These are phyloP conservation scores for Aquilaria sinensis DNA, from an alignment of 345 rosid species.

Conservation along the genomic window DNA sequence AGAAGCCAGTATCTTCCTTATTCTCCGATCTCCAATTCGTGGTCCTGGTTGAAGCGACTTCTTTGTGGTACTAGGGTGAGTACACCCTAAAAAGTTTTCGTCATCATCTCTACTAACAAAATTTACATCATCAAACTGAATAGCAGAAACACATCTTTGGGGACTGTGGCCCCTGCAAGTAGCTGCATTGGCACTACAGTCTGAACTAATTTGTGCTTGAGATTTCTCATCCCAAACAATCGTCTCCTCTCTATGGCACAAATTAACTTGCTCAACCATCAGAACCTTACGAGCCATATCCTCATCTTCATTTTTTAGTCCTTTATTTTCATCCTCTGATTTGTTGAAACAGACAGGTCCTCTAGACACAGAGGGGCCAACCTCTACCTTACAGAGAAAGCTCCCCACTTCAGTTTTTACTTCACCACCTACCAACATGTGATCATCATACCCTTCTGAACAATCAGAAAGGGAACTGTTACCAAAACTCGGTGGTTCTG, in stretches of 20 bases:
- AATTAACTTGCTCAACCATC: constrained; percentile 19
- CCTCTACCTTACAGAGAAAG: constrained; percentile 33
- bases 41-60: constrained; percentile 61
- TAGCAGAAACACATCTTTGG: constrained; percentile 27
- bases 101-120: constrained; percentile 81
- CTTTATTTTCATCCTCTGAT: constrained; percentile 32
- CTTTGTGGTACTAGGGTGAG: constrained; percentile 45
- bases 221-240: constrained; percentile 51
- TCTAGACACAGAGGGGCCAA: constrained; percentile 18
- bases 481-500: constrained; percentile 25
- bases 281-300: constrained; percentile 22
- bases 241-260: constrained; percentile 35
- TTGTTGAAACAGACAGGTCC: constrained; percentile 35
- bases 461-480: constrained; percentile 37
- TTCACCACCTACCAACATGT: constrained; percentile 32
- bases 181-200: constrained; percentile 39
- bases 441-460: constrained; percentile 34
- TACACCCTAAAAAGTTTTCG: constrained; percentile 76
- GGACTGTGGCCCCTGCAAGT: constrained; percentile 26
- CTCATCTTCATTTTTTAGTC: constrained; percentile 23
- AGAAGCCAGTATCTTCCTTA: constrained; percentile 82
- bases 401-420: constrained; percentile 35
- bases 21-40: constrained; percentile 77
- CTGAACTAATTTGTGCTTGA: constrained; percentile 44
- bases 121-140: constrained; percentile 45